Evolutionary conservation across 2,329 filamentous ascomycete species (phyloP).

Genomic region (Diaporthe australafricana): DNA sequence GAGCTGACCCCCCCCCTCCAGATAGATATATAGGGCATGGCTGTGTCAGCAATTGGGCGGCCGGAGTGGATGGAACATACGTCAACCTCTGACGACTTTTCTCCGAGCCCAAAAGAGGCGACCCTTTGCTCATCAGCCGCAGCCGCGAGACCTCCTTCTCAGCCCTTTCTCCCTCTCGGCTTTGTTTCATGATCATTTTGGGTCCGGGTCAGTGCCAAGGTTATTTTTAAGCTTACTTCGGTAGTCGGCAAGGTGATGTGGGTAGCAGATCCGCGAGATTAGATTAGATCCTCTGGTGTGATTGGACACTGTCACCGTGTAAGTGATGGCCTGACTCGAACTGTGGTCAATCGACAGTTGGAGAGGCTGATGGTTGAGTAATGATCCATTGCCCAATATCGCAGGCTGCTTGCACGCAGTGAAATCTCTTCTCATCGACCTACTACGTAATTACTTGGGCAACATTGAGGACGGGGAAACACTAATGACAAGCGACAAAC

Average conservation of each 20-base stretch:
- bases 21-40: not conserved
- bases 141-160: not conserved
- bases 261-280: conserved; percentile 12
- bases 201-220: not conserved
- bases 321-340: conserved; percentile 6
- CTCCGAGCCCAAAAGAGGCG: not conserved
- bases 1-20: not conserved
- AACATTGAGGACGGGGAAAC: not conserved
- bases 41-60: conserved; percentile 12
- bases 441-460: not conserved
- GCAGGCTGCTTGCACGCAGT: not conserved
- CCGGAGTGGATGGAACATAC: conserved; percentile 1
- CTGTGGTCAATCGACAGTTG: not conserved
- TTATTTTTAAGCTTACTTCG: conserved; percentile 17
- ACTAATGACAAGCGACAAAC: not conserved
- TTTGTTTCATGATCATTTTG: conserved; percentile 2
- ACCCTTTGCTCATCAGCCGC: not conserved
- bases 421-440: not conserved
- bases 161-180: not conserved
- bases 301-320: conserved; percentile 7
- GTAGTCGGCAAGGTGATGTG: conserved; percentile 11
- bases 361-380: not conserved
- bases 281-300: conserved; percentile 38
- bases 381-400: not conserved
- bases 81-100: conserved; percentile 21